A percentile compares a stretch with the other conserved stretches of the same genome.
phyloP scores from a whole-genome alignment of 2,329 filamentous ascomycete species.

The Fusarium sp. region DNA sequence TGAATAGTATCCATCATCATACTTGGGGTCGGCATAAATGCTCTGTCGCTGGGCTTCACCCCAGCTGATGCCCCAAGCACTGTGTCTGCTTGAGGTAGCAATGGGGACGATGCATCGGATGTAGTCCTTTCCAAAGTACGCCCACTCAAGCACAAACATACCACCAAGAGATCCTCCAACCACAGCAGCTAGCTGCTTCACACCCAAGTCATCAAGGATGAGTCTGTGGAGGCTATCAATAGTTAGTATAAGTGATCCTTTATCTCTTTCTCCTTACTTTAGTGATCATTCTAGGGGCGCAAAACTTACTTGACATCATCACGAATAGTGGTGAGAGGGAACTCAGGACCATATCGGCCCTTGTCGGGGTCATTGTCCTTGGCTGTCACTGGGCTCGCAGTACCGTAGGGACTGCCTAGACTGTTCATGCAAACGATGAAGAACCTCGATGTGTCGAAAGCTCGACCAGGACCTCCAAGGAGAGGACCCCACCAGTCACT shows the following conservation, averaged over 20 bases:
- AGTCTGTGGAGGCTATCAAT: slow-evolving; percentile 76
- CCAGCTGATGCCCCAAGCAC: slow-evolving; percentile 92
- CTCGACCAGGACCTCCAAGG: slow-evolving; percentile 79
- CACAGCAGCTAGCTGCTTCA: slow-evolving; percentile 81
- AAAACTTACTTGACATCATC: slow-evolving; percentile 88
- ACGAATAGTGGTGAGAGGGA: slow-evolving; percentile 92
- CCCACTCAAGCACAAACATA: slow-evolving; percentile 92
- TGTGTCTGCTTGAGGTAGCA: slow-evolving; percentile 85
- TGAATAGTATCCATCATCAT: slow-evolving; percentile 94
- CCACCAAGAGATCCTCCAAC: slow-evolving; percentile 88
- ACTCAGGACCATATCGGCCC: slow-evolving; percentile 91
- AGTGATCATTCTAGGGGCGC: no score
- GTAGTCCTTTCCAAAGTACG: slow-evolving; percentile 89
- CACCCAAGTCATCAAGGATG: slow-evolving; percentile 82
- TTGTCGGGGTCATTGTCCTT: slow-evolving; percentile 82
- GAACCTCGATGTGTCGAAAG: slow-evolving; percentile 85
- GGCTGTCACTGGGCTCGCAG: slow-evolving; percentile 87
- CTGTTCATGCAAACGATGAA: slow-evolving; percentile 90
- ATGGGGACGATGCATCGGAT: slow-evolving; percentile 85
- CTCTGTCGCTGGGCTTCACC: slow-evolving; percentile 88
- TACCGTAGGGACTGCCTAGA: slow-evolving; percentile 85
- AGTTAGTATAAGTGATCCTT: slow-evolving; percentile 29
- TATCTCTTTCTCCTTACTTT: not conserved
- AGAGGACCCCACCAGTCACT: slow-evolving; percentile 90
- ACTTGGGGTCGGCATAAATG: slow-evolving; percentile 98